Evolutionary conservation across 257 asterid genomes (phyloP), one percentile per base, ranked within the genome.

Genomic region (Jacaranda copaia): DNA sequence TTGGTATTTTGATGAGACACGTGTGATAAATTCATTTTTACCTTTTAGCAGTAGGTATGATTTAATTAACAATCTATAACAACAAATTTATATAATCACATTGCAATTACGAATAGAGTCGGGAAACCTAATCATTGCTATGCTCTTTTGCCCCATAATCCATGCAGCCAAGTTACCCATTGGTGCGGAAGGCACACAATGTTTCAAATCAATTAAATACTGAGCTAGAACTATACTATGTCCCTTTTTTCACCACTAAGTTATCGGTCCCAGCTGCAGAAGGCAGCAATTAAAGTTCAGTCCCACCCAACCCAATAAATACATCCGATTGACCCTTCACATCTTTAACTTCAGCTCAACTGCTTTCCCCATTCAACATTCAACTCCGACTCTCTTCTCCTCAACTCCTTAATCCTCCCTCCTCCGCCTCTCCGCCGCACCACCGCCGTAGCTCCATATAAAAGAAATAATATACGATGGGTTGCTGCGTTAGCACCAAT

Each of bases 401-500:
- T 25, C 65, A 59, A 20, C 32, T 11, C 8, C 32, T 38, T 16
- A 52, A 7, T 68, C 58, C 70, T n/a, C 20, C 19, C 57, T 8
- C 75, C 77, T 13, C 56, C 3, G 10, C 52, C 3, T 72, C 77
- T 7, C 48, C 56, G 35, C 77, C 36, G n/a, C 79, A 2, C 18
- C 75, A 18, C 40, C 70, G 40, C 77, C 64, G 3, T 40, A 19
- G 1, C 63, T 16, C 40, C 59, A 59, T 61, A 71, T 73, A 8
- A 68, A 40, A 55, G 9, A 8, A 5, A 0, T 42, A 60, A 14
- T 8, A 13, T 1, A 4, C 77, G 48, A 84, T 91, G 97, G 97
- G 97, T 45, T 84, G 93, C 83, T 91, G 91, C 68, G 19, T 60
- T 5, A 88, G 95, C 88, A 79, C 87, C 62, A 49, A 39, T 0